Percentiles rank a stretch among this genome's conserved stretches.
These are phyloP conservation scores for Schizonepeta tenuifolia DNA, from an alignment of 257 asterid species.

Conservation along the genomic window DNA sequence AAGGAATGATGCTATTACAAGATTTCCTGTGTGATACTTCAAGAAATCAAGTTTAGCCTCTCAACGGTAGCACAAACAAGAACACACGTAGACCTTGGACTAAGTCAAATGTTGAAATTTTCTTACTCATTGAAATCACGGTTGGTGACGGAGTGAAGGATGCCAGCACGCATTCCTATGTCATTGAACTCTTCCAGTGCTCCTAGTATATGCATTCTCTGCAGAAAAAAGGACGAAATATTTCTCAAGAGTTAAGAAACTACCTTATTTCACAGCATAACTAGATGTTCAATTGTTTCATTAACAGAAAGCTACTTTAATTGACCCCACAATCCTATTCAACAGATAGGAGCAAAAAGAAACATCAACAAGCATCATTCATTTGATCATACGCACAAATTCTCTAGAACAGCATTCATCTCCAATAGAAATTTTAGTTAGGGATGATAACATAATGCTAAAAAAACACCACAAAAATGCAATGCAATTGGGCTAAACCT, in stretches of 20 bases:
- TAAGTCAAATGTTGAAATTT: conserved; percentile 16
- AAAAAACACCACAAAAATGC: too few relatives aligned
- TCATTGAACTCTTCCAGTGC: conserved; percentile 76
- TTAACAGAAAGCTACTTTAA: neutral
- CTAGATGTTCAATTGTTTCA: neutral
- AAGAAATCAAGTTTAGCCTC: conserved; percentile 1
- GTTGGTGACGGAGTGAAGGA: conserved; percentile 48
- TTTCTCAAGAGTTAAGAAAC: conserved; percentile 1
- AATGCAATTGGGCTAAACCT: neutral
- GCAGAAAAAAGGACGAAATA: conserved; percentile 32
- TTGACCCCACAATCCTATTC: neutral
- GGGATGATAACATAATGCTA: too few relatives aligned
- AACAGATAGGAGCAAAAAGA: conserved; percentile 3
- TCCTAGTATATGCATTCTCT: conserved; percentile 85
- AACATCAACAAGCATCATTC: conserved; percentile 6
- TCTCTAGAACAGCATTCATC: neutral
- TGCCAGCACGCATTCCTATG: conserved; percentile 50
- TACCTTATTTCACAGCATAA: conserved; percentile 6
- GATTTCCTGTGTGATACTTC: conserved; percentile 23
- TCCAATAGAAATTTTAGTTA: neutral
- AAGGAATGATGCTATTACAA: conserved; percentile 11
- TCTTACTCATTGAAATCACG: conserved; percentile 93
- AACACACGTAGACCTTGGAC: conserved; percentile 12
- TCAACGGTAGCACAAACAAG: neutral
- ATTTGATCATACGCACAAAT: conserved; percentile 12